Conservation (phyloP, 169 alveolate species). For the Plasmodium chabaudi region DNA sequence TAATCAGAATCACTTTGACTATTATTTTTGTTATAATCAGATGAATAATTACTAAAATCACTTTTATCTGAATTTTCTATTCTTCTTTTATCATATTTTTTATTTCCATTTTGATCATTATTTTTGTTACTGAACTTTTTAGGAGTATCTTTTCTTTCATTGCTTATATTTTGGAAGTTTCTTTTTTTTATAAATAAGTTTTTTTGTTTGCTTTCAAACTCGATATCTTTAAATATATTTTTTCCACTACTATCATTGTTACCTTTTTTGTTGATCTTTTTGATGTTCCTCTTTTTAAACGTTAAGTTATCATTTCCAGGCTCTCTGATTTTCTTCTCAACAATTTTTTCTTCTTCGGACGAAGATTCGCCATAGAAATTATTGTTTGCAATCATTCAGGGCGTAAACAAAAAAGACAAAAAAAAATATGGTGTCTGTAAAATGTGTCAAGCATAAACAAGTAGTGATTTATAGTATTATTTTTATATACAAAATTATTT, state of each 20-base stretch:
- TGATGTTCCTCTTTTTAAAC: conserved; percentile 57
- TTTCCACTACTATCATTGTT: conserved; percentile 2
- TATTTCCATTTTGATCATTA: neutral
- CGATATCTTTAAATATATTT: conserved; percentile 23
- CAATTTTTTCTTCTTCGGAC: conserved; percentile 51
- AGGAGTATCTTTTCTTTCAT: neutral
- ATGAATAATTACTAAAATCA: neutral
- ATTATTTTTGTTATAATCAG: neutral
- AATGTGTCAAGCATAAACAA: neutral
- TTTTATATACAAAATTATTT: no score
- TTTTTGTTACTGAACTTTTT: neutral
- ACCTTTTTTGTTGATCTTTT: conserved; percentile 26
- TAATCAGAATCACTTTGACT: neutral
- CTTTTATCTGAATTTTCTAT: conserved; percentile 12
- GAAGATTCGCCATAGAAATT: conserved; percentile 42
- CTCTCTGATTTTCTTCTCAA: conserved; percentile 14
- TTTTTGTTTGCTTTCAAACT: neutral
- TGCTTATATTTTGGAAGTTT: neutral
- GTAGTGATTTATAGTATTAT: no score
- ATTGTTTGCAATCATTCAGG: conserved; percentile 69
- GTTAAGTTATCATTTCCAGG: conserved; percentile 13
- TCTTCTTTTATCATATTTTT: neutral
- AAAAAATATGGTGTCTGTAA: neutral
- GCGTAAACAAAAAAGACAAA: conserved; percentile 1
- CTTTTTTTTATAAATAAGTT: conserved; percentile 11